Conservation (phyloP, 768 basidiomycete genomes). For the Naganishia kalamii region DNA sequence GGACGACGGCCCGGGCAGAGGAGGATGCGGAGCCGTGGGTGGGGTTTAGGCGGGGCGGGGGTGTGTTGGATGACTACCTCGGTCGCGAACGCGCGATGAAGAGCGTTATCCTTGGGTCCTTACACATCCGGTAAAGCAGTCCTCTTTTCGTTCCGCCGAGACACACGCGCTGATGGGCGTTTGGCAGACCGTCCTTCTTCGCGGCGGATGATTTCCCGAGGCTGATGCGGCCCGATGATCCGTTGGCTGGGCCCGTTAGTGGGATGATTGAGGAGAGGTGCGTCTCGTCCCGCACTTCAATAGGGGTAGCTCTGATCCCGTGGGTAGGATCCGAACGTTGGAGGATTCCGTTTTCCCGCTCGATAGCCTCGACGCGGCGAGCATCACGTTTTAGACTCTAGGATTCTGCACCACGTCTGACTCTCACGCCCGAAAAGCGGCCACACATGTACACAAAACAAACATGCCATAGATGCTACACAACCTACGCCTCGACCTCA, state of each 20-base stretch:
- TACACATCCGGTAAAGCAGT: background rate
- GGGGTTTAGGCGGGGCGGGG: no score
- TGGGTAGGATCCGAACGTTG: background rate
- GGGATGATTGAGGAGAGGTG: conserved; percentile 7
- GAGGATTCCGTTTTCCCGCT: conserved; percentile 13
- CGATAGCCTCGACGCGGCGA: background rate
- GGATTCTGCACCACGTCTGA: background rate
- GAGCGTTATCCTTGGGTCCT: background rate
- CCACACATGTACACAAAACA: background rate
- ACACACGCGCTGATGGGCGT: background rate
- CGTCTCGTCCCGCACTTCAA: background rate
- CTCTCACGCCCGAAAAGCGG: background rate
- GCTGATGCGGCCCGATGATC: background rate
- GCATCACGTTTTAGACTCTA: background rate
- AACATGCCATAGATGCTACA: conserved; percentile 4
- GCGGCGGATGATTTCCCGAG: background rate
- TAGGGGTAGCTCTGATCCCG: background rate
- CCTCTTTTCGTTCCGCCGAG: background rate
- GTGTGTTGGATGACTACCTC: conserved; percentile 10
- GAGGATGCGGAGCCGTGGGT: no score
- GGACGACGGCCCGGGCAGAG: no score
- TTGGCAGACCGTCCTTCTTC: background rate
- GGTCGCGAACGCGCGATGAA: background rate
- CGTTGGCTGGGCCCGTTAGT: background rate
- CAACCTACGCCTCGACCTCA: conserved; percentile 1